Percentiles rank a stretch among this genome's conserved stretches.
phyloP scores from a whole-genome alignment of 345 rosid species.

The Pelargonium nanum region DNA sequence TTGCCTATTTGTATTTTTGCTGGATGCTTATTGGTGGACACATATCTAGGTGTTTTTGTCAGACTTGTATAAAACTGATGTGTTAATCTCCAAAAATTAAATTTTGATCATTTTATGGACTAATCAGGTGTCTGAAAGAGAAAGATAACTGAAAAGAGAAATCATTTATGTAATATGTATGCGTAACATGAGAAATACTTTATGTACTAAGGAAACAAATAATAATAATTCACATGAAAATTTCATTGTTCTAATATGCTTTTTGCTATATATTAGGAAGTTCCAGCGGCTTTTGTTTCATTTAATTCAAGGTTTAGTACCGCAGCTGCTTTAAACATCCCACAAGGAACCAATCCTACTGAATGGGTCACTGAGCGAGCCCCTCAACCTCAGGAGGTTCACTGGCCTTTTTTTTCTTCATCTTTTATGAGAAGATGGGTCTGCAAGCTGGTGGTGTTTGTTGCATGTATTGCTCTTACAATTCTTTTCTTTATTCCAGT shows the following conservation, averaged over 20 bases:
- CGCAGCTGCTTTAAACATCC: conserved; percentile 65
- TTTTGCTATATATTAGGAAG: conserved; percentile 42
- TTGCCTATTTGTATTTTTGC: too few species aligned
- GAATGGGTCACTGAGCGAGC: conserved; percentile 85
- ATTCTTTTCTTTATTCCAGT: conserved; percentile 70
- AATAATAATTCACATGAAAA: too few species aligned
- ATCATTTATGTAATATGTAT: neutral
- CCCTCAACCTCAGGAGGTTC: conserved; percentile 76
- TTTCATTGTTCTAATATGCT: neutral
- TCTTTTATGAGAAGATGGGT: conserved; percentile 74
- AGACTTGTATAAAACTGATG: too few species aligned
- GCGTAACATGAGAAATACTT: neutral
- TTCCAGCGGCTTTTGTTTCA: conserved; percentile 86
- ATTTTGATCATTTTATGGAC: neutral
- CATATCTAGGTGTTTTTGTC: too few species aligned
- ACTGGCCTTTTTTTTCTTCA: conserved; percentile 87
- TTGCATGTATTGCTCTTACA: conserved; percentile 44
- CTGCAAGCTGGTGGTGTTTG: conserved; percentile 40
- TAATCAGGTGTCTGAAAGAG: too few species aligned
- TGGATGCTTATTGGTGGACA: neutral
- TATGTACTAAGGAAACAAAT: too few species aligned
- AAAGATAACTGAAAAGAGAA: neutral
- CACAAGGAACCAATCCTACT: conserved; percentile 71
- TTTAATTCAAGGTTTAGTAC: conserved; percentile 73
- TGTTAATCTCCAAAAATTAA: neutral